Evolutionary conservation across 2,329 filamentous ascomycete species (phyloP), one percentile per base, ranked within the genome.

Genomic region (Alternaria longipes): DNA sequence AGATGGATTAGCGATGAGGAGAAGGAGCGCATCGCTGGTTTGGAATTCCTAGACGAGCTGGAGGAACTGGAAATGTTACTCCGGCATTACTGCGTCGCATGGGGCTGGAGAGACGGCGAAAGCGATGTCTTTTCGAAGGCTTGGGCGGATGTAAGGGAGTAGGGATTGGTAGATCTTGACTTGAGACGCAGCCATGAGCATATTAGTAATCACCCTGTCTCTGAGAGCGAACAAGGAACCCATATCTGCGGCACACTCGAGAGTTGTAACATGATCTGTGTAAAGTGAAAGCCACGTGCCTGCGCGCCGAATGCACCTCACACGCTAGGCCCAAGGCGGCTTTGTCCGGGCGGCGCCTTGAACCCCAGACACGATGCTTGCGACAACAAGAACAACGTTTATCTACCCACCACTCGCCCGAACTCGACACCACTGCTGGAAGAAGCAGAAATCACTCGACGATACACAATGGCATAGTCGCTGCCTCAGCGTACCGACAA

Each of bases 11-110:
- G 76, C 0, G 74, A 83, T 1, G 81, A 82, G 2, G 94, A 98
- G 79, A 94, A 92, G 79, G 89, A 91, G 72, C 84, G 94, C 49
- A 88, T 98, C 1, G 90, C 94, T 65, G 79, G 82, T 11, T 77
- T 97, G 26, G 94, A 99, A 78, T 93, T 95, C 72, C 79, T 99
- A 64, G 95, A 99, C 80, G 95, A 99, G 80, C 86, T 97, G 24
- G 95, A 99, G 79, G 95, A 99, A 81, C 97, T 95, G 91, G 85
- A 90, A 72, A 79, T 99, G 68, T 80, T 99, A 69, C 92, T 93
- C 1, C 87, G 86, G 66, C 95, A 99, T 82, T 99, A 99, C 74
- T 89, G 94, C 65, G 86, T 99, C 44, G 89, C 89, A 4, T 98
- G 94, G 94, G 95, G 90, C 1, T 96, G 91, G 87, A 89, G 87